Base-by-base conservation (phyloP, 129 eudicot species). In the carrot (Daucus carota) region DNA sequence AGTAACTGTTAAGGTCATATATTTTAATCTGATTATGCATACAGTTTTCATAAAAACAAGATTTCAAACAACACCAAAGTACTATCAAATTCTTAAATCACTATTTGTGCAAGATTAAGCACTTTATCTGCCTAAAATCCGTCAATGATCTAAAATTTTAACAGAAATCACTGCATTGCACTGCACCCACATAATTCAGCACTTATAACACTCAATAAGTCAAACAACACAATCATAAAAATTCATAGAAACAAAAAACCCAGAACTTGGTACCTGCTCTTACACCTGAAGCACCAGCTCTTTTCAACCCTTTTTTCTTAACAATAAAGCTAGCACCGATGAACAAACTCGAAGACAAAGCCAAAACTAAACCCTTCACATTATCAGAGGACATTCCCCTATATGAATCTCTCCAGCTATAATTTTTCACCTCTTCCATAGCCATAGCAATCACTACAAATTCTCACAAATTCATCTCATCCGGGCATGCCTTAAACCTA, bases 311-410 rank as follows among this genome's bases (percentile, higher is more conserved):
- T 60, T 93, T 93, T 72, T 93, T 93, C 97, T 93, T 93, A 76
- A 93, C 91, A 80, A 93, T 93, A 70, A 93, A 93, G 85, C 97
- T 90, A 75, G 97, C 95, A 16, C 98, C 98, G 66, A 93, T 93
- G 48, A 92, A 92, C 77, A 90, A 77, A 63, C 98, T 92, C 28
- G 98, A 92, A 45, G 98, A 92, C 90, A 93, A 82, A 31, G 97
- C 98, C 52, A 93, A 70, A 13, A 93, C 89, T 78, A 93, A 83
- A 8, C 98, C 98, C 81, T 93, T 90, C 34, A 90, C 83, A 76
- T 93, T 93, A 73, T 93, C 98, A 32, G 88, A 42, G 69, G 98
- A 93, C 98, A 90, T 93, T 67, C 98, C 98, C 82, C 87, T 87
- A 77, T 90, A 93, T 32, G 88, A 85, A 78, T 82, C 88, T 77